A percentile compares a stretch with the other conserved stretches of the same genome.
Conservation (phyloP, 805 yeast species). For the Spathaspora girioi region DNA sequence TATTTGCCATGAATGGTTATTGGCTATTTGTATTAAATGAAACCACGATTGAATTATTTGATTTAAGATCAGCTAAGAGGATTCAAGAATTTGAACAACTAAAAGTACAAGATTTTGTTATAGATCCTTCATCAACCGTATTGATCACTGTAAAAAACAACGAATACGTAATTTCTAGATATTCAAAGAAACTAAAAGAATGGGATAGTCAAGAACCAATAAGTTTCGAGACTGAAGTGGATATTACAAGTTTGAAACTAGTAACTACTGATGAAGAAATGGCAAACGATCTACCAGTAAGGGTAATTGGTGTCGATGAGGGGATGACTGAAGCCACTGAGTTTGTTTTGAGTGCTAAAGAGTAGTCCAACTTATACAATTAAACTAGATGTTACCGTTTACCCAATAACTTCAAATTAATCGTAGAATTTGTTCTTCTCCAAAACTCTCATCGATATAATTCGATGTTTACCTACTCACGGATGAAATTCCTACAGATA, state of each 20-base stretch:
- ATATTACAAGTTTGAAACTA: neutral
- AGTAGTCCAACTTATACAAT: neutral
- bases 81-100: slow-evolving; percentile 19
- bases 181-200: slow-evolving; percentile 35
- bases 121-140: slow-evolving; percentile 36
- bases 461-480: no score
- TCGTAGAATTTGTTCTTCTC: no score
- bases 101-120: slow-evolving; percentile 17
- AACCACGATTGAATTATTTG: slow-evolving; percentile 38
- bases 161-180: slow-evolving; percentile 28
- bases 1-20: slow-evolving; percentile 64
- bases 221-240: neutral
- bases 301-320: neutral
- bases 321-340: no score
- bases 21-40: slow-evolving; percentile 38
- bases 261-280: neutral
- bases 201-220: slow-evolving; percentile 20
- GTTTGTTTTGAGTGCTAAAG: neutral
- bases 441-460: no score
- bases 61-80: slow-evolving; percentile 40
- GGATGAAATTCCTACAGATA: no score
- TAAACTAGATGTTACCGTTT: neutral
- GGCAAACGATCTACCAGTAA: neutral
- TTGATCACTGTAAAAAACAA: slow-evolving; percentile 17
- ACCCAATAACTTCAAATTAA: no score